Percentiles rank a stretch among this genome's conserved stretches.
These are phyloP conservation scores for Ocimum tenuiflorum DNA, from an alignment of 257 asterid species.

Conservation along the genomic window DNA sequence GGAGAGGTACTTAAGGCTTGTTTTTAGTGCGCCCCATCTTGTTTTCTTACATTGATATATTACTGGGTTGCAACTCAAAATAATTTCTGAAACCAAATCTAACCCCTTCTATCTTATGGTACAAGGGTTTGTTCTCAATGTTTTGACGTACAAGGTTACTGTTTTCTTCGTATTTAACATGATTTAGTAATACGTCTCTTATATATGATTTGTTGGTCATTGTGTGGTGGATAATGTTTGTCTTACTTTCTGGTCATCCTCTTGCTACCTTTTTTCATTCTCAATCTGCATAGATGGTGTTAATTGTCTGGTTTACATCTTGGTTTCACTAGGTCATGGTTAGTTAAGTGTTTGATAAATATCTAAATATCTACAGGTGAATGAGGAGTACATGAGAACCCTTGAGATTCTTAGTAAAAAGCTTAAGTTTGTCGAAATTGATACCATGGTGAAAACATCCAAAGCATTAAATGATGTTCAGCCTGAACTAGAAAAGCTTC, in stretches of 20 bases:
- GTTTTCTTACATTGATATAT: constrained; percentile 3
- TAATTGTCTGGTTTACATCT: constrained; percentile 2
- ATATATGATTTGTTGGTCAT: constrained; percentile 3
- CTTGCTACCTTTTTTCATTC: constrained; percentile 15
- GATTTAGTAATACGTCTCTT: not conserved
- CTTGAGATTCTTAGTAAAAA: constrained; percentile 86
- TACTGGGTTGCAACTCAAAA: not conserved
- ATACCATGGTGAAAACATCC: constrained; percentile 75
- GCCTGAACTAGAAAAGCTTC: constrained; percentile 89
- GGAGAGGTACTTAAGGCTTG: constrained; percentile 68
- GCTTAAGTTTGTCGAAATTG: constrained; percentile 71
- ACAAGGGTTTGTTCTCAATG: not conserved
- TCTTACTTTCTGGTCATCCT: not conserved
- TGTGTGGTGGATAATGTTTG: constrained; percentile 1
- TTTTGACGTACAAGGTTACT: constrained; percentile 6
- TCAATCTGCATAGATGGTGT: constrained; percentile 21
- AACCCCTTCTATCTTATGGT: constrained; percentile 5
- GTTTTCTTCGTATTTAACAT: not conserved
- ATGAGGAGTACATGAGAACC: constrained; percentile 84
- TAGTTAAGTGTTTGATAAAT: constrained; percentile 13
- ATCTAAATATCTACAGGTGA: constrained; percentile 52
- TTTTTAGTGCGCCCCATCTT: not conserved
- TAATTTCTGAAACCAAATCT: constrained; percentile 3
- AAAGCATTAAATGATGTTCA: constrained; percentile 85
- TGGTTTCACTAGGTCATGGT: constrained; percentile 12